phyloP scores from a whole-genome alignment of 1,284 basidiomycete species.

The Malassezia arunalokei region DNA sequence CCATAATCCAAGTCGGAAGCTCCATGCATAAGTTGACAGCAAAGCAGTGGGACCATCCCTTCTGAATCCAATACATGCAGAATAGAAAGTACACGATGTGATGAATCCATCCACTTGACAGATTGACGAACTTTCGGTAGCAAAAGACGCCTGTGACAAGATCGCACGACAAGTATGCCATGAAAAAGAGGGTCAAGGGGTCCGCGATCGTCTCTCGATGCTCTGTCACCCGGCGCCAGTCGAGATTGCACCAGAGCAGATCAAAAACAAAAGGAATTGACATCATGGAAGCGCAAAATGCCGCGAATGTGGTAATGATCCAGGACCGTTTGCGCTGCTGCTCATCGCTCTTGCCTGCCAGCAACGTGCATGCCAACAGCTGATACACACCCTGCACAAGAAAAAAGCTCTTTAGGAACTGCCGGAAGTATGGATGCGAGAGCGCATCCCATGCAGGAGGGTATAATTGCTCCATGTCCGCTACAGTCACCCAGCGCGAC shows the following conservation, averaged over 20 bases:
- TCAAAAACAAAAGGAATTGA: constrained; percentile 37
- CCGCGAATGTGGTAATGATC: constrained; percentile 43
- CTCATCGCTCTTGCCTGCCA: constrained; percentile 25
- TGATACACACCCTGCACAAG: constrained; percentile 37
- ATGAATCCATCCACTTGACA: constrained; percentile 42
- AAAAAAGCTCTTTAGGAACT: constrained; percentile 25
- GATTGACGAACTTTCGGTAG: constrained; percentile 40
- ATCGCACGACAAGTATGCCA: constrained; percentile 40
- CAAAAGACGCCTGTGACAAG: constrained; percentile 35
- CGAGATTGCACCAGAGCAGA: constrained; percentile 26
- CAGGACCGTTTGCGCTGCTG: constrained; percentile 40
- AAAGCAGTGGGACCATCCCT: constrained; percentile 33
- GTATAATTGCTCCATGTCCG: background rate
- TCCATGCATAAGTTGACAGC: constrained; percentile 37
- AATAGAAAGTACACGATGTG: constrained; percentile 38
- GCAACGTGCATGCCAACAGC: constrained; percentile 21
- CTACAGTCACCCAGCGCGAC: background rate
- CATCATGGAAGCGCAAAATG: constrained; percentile 29
- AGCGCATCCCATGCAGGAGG: background rate
- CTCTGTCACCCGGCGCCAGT: constrained; percentile 24
- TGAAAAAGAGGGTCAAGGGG: constrained; percentile 33
- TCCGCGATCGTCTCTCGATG: constrained; percentile 27
- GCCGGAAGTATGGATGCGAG: background rate
- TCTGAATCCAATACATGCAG: constrained; percentile 30
- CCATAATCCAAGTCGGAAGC: constrained; percentile 43